A percentile compares a stretch with the other conserved stretches of the same genome.
phyloP scores from a whole-genome alignment of 2,329 filamentous ascomycete species.

The Mollisiaceae sp. region DNA sequence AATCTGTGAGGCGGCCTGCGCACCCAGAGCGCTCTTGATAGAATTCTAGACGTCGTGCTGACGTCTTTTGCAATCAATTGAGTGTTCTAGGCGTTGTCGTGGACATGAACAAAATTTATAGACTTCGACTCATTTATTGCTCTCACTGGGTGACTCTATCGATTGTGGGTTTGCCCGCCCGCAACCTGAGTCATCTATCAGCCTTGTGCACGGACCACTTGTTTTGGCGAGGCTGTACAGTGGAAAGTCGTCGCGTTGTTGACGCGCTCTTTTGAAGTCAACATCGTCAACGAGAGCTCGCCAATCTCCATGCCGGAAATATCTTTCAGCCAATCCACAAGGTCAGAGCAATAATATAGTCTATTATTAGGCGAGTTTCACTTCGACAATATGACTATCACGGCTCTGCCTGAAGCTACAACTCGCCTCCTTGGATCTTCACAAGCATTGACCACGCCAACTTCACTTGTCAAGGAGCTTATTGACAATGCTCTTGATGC shows the following conservation, averaged over 20 bases:
- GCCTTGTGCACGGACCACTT: conserved; percentile 15
- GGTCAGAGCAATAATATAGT: neutral
- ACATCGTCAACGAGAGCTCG: neutral
- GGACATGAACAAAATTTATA: conserved; percentile 13
- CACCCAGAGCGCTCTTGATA: conserved; percentile 62
- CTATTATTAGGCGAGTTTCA: neutral
- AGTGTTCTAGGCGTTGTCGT: conserved; percentile 19
- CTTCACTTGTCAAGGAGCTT: conserved; percentile 74
- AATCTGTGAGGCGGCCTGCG: conserved; percentile 57
- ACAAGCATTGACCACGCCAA: conserved; percentile 63
- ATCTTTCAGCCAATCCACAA: neutral
- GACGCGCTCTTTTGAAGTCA: neutral
- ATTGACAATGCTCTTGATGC: conserved; percentile 80
- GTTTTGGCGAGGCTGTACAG: conserved; percentile 10
- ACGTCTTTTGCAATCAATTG: conserved; percentile 31
- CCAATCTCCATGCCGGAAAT: neutral
- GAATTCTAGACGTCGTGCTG: conserved; percentile 55
- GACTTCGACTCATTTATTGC: conserved; percentile 20
- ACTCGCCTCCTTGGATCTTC: conserved; percentile 64
- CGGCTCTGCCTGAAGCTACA: conserved; percentile 53
- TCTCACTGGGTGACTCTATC: conserved; percentile 1
- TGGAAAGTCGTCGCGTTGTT: neutral
- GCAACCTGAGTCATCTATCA: neutral
- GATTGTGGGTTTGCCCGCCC: neutral
- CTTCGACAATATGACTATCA: conserved; percentile 46